Conservation (phyloP, 169 alveolate genomes). For the Plasmodium coatneyi region DNA sequence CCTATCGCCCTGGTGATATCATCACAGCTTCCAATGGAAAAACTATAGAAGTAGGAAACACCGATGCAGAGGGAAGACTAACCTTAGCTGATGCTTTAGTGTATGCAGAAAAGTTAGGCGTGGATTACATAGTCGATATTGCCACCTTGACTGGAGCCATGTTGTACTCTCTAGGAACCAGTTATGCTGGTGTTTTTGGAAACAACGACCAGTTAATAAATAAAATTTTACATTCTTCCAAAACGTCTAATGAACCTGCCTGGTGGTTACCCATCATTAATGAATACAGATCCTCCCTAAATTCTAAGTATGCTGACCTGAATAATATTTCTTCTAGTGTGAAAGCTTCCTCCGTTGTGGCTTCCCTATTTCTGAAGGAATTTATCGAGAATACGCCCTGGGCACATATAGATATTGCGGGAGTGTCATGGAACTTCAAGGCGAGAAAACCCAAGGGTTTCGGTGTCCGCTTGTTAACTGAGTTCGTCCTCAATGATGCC, state of each 20-base stretch:
- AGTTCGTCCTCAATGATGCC: conserved; percentile 53
- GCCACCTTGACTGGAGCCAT: conserved; percentile 98
- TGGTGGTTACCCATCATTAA: conserved; percentile 93
- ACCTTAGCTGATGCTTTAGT: conserved; percentile 97
- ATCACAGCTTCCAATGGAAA: conserved; percentile 94
- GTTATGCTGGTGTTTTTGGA: conserved; percentile 84
- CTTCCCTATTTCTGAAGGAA: conserved; percentile 94
- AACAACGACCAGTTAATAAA: conserved; percentile 78
- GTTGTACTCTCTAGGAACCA: conserved; percentile 90
- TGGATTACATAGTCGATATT: conserved; percentile 91
- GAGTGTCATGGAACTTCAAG: conserved; percentile 88
- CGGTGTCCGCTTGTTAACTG: conserved; percentile 85
- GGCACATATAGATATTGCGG: conserved; percentile 98
- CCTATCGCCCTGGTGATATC: conserved; percentile 95
- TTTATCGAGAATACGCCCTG: conserved; percentile 92
- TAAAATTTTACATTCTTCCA: conserved; percentile 75
- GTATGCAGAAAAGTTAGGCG: conserved; percentile 90
- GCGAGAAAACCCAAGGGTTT: conserved; percentile 87
- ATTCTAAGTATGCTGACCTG: conserved; percentile 92
- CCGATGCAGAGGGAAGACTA: conserved; percentile 99
- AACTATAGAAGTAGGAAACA: conserved; percentile 95
- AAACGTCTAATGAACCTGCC: conserved; percentile 84
- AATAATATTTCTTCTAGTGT: conserved; percentile 83
- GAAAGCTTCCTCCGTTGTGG: conserved; percentile 89
- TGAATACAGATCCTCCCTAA: conserved; percentile 85